Conservation (phyloP, 83 land plant species). For the Picea mariana region DNA sequence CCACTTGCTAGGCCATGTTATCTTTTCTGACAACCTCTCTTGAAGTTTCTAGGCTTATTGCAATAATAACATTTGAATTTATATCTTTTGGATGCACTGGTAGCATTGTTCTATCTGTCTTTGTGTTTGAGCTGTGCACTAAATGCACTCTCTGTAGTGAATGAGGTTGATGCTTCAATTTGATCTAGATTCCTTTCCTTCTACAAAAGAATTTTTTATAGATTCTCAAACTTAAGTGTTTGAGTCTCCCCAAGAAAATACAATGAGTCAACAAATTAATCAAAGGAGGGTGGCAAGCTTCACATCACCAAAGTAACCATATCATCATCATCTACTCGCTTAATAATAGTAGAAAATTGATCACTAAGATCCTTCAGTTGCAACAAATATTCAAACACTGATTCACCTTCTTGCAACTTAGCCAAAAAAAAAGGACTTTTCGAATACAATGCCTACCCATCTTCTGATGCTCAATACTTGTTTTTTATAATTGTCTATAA, state of each 20-base stretch:
- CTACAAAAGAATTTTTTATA: background rate
- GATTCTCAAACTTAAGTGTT: background rate
- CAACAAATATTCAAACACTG: background rate
- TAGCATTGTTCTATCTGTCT: background rate
- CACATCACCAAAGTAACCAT: background rate
- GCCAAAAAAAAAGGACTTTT: background rate
- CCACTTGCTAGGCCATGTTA: background rate
- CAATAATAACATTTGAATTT: background rate
- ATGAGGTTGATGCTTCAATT: background rate
- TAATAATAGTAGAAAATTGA: background rate
- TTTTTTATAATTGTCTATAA: background rate
- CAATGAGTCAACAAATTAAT: background rate
- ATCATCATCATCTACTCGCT: background rate
- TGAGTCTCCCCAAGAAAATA: background rate
- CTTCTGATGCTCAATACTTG: background rate
- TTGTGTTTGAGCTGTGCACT: background rate
- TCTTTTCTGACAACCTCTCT: background rate
- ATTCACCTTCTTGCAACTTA: background rate
- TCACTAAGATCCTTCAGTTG: background rate
- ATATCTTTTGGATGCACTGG: background rate
- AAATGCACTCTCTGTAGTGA: background rate
- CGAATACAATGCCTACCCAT: background rate
- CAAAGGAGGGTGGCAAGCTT: background rate
- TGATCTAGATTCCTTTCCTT: background rate
- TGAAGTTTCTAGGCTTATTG: background rate